Evolutionary conservation across 2,329 filamentous ascomycete genomes (phyloP), one percentile per base, ranked within the genome.

Genomic region (Fusarium hostae): DNA sequence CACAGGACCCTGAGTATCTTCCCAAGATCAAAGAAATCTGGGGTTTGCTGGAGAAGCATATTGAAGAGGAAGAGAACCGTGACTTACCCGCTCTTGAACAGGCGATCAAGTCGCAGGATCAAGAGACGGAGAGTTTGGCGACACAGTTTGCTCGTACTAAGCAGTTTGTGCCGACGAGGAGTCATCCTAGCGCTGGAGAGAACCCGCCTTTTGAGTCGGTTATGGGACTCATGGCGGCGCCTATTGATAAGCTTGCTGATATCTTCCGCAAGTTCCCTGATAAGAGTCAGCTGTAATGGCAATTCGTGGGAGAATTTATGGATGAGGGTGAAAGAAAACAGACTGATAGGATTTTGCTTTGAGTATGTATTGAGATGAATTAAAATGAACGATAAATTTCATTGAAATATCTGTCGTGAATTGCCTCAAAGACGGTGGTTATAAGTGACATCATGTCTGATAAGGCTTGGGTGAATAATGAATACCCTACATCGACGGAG

Each of bases 131-230:
- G 28, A 59, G 73, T 2, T 1, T 67, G 18, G 64, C 2, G 66
- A 87, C 47, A 81, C 83, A 5, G 79, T 89, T 89, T 66, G 78
- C 72, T 5, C 81, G 84, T 5, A 89, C 86, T 10, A 90, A 89
- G 79, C 77, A 78, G 30, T 86, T 90, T 72, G 84, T 86, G 3
- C 87, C 87, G 2, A 82, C 85, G 2, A 82, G 85, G 28, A 84
- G 83, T 39, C 87, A 89, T 75, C 86, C 86, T 0, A 79, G 73
- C n/a, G 82, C 84, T 5, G 85, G 85, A 1, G 82, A 87, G 66
- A 83, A 84, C 39, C 86, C 87, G 5, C 86, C 85, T 0, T 90
- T 88, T 64, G 87, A 90, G 81, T 87, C 85, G 0, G 86, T 83
- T 0, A 83, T 83, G 63, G 87, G 86, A 0, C 71, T 91, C 26